Evolutionary conservation across 2,329 filamentous ascomycete species (phyloP), one percentile per base, ranked within the genome.

Genomic region (Cladosporium sphaerospermum): DNA sequence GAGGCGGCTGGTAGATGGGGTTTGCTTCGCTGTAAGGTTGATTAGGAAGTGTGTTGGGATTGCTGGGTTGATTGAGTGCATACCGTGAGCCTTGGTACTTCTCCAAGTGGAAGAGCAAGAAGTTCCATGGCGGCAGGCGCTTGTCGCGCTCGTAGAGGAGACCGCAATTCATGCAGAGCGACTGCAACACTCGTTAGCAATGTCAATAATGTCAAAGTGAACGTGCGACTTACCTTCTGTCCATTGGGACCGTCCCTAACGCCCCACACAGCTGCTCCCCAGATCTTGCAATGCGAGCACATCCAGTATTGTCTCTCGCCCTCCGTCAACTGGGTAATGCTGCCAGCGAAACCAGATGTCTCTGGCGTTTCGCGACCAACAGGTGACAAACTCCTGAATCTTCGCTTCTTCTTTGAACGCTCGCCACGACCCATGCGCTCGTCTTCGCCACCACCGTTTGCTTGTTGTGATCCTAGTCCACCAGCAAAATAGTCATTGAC

Each of bases 81-180:
- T 51, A 54, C 46, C 64, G 61, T 8, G 62, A 63, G 18, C 65
- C 66, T 62, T 71, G 62, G 41, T 69, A 64, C 31, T 71, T 68
- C 54, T 77, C 75, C 53, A 66, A 59, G 36, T 62, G 64, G 65
- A 90, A 89, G 44, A 92, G 75, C 56, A 84, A 81, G 65, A 83
- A 83, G 3, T 83, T 83, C 84, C 85, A 90, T 28, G 83, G 81
- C 8, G 92, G 91, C 0, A 96, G 78, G 59, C 85, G 84, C 71
- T 88, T 86, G 70, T 95, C 88, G 52, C 89, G 85, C 71, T 96
- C 92, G 68, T 88, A 96, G 16, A 92, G 73, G 61, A 91, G 85
- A 53, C 90, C 92, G 68, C 92, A 97, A 68, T 95, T 96, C 71
- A 91, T 88, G 74, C 92, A 97, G 3, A 97, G 81, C 31, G 88